phyloP scores from a whole-genome alignment of 768 basidiomycete species.

The Pisolithus orientalis region DNA sequence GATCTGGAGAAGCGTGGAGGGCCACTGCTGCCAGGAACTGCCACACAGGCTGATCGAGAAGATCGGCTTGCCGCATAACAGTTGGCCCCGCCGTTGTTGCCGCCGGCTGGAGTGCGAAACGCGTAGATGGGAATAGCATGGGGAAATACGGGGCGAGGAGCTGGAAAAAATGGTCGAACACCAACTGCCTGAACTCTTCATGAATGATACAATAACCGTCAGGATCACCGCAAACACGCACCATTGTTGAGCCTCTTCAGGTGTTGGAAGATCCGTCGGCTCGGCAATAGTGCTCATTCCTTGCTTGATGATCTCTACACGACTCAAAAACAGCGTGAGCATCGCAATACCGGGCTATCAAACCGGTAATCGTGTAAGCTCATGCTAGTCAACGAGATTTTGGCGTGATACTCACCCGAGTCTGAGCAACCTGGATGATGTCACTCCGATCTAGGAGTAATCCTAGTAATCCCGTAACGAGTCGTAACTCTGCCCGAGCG shows the following conservation, averaged over 20 bases:
- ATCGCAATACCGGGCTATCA: slow-evolving; percentile 84
- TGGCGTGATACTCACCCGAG: slow-evolving; percentile 54
- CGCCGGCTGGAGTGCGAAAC: slow-evolving; percentile 43
- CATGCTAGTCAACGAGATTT: background rate
- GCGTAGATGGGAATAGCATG: slow-evolving; percentile 85
- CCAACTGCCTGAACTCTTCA: slow-evolving; percentile 56
- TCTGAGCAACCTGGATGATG: slow-evolving; percentile 64
- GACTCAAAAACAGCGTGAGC: slow-evolving; percentile 84
- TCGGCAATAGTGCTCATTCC: slow-evolving; percentile 48
- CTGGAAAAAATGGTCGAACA: slow-evolving; percentile 85
- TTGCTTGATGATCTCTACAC: slow-evolving; percentile 90
- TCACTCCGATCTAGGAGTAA: slow-evolving; percentile 77
- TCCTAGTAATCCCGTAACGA: slow-evolving; percentile 83
- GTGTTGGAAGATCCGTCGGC: slow-evolving; percentile 47
- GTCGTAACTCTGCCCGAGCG: slow-evolving; percentile 68
- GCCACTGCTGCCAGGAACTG: slow-evolving; percentile 88
- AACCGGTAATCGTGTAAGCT: background rate
- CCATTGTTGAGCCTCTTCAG: slow-evolving; percentile 79
- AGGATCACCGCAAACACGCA: slow-evolving; percentile 27
- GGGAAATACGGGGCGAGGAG: slow-evolving; percentile 71
- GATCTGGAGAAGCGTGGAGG: slow-evolving; percentile 73
- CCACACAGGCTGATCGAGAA: slow-evolving; percentile 90
- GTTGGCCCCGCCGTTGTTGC: slow-evolving; percentile 19
- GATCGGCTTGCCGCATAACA: slow-evolving; percentile 41
- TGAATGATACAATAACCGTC: slow-evolving; percentile 5